These are phyloP conservation scores for Xerocomellus amylosporus DNA, from an alignment of 768 basidiomycete species.

Conservation along the genomic window DNA sequence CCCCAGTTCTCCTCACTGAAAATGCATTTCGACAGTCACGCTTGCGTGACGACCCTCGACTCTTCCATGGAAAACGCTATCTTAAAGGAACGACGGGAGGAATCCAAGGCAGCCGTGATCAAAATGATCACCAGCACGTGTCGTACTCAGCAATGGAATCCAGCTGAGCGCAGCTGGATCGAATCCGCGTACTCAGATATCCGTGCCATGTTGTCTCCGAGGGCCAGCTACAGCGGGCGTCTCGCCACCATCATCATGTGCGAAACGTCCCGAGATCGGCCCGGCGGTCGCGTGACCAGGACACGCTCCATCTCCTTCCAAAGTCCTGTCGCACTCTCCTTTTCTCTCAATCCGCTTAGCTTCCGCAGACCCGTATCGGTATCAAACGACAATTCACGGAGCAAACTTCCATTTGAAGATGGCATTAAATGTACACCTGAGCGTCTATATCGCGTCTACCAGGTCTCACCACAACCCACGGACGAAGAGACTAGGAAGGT, in stretches of 20 bases:
- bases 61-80: constrained; percentile 7
- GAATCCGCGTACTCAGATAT: constrained; percentile 28
- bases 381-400: constrained; percentile 10
- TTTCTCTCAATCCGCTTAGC: constrained; percentile 10
- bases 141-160: constrained; percentile 27
- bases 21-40: constrained; percentile 31
- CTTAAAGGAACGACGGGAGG: constrained; percentile 18
- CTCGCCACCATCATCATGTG: constrained; percentile 26
- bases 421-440: constrained; percentile 5
- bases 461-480: constrained; percentile 11
- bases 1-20: constrained; percentile 19
- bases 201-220: constrained; percentile 23
- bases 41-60: constrained; percentile 34
- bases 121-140: constrained; percentile 21
- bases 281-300: not conserved
- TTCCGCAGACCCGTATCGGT: constrained; percentile 25
- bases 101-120: constrained; percentile 24
- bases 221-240: not conserved
- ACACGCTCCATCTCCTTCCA: constrained; percentile 26
- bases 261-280: constrained; percentile 10
- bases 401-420: constrained; percentile 23
- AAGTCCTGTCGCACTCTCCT: constrained; percentile 17
- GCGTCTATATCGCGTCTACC: constrained; percentile 22
- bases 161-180: constrained; percentile 25
- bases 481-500: constrained; percentile 8